Base-by-base conservation (phyloP, 176 grass and related monocot species). In the Alopecurus myosuroides region DNA sequence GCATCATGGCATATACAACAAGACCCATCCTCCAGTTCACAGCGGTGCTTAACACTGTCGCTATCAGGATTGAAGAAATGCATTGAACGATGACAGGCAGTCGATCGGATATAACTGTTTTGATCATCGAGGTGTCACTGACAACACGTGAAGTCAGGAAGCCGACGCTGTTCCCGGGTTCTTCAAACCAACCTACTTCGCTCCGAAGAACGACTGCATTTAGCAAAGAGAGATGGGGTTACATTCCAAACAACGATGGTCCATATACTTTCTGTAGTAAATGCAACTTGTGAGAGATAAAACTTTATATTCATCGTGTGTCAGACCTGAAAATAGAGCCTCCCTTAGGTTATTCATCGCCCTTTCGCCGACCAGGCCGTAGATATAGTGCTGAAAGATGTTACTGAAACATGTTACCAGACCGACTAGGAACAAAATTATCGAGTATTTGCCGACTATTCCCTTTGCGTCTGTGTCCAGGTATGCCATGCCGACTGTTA, bases 1-100 rank as follows among this genome's bases (percentile, higher is more conserved):
- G 89, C 89, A 94, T 89, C 22, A 89, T 23, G 6, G 84, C 85
- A 87, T 87, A 94, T 77, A 89, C 74, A 18, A 91, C 89, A 12
- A 94, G 52, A 72, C 84, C 87, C 87, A 94, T 94, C 29, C 92
- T 86, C 92, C 89, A 94, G 74, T 91, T 75, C 31, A 91, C 84
- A 9, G 1, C 25, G 44, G 66, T 91, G 48, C 92, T 91, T 46
- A 91, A 51, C 17, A 26, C 25, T 5, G 89, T 94, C 25, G 92
- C 92, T 82, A 91, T 91, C 56, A 94, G 11, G 52, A 94, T 91
- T 1, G 89, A 91, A 62, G 87, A 94, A 72, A 94, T 76, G 51
- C 87, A 89, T 26, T 94, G 89, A 17, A 91, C 78, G 42, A 94
- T 91, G 25, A 89, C 77, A 8, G 92, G 73, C 86, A 94, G 86